Evolutionary conservation across 306 rosid species (phyloP), one percentile per base, ranked within the genome.

Genomic region (Malus domestica): DNA sequence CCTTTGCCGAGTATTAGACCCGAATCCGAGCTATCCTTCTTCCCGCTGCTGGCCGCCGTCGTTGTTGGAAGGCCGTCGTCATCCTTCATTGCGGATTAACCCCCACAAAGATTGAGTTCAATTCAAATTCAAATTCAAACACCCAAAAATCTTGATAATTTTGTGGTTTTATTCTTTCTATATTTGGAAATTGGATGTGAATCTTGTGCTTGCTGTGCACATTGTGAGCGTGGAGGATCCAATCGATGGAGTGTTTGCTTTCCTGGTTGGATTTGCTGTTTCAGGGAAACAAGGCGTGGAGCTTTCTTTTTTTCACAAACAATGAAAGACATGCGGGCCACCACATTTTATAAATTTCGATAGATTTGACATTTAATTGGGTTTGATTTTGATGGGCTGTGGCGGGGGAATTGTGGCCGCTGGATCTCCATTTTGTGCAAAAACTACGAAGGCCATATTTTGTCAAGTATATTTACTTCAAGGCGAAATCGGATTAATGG

Each of bases 21-120:
- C 59, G 89, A 90, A 85, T 88, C 96, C 55, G 81, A 60, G 54
- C 62, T 77, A 62, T 96, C 98, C 85, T 90, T 96, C 78, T 88
- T 92, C 10, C 76, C 14, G 38, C 20, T 19, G 44, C 20, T 80
- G 19, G 87, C 76, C 13, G 90, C 60, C 67, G 90, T 87, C 16
- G 85, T 89, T 27, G 97, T 92, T 30, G 96, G 99, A 86, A 96
- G 89, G 72, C 76, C 90, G 8, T 92, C 96, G 4, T 89, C 97
- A 65, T 92, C 97, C 94, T 92, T 90, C 99, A 96, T 96, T 67
- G 89, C 74, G 59, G 66, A 77, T 52, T 51, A 84, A 49, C 18
- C 79, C 81, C 81, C 83, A 73, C 70, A 12, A 11, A 57, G 64
- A 63, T 65, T 58, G 27, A 44, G 19, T 29, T 64, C 11, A 60